Percentiles rank a stretch among this genome's conserved stretches.
These are phyloP conservation scores for Ilex aquifolium DNA, from an alignment of 257 asterid species.

Conservation along the genomic window DNA sequence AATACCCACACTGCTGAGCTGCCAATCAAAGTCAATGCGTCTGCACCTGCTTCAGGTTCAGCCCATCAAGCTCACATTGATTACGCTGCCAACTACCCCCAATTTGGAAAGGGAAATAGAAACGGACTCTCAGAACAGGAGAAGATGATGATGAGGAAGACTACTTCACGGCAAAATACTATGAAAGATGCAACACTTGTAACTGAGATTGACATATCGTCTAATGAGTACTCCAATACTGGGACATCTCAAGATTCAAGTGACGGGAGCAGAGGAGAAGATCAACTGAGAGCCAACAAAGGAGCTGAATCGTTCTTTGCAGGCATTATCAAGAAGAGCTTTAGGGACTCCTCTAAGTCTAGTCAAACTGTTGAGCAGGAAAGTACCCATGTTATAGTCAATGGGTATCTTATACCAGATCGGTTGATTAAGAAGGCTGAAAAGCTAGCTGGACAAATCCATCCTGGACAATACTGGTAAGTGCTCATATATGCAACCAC, in stretches of 20 bases:
- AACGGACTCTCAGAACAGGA: constrained; percentile 45
- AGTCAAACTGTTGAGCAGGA: constrained; percentile 32
- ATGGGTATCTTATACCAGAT: constrained; percentile 59
- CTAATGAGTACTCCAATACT: constrained; percentile 65
- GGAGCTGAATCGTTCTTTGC: constrained; percentile 44
- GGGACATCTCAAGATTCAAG: constrained; percentile 75
- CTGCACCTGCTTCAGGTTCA: constrained; percentile 48
- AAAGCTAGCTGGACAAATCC: constrained; percentile 68
- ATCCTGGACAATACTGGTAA: constrained; percentile 90
- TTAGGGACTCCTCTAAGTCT: constrained; percentile 33
- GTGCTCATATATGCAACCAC: constrained; percentile 4
- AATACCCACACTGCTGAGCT: constrained; percentile 24
- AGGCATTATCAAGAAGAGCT: constrained; percentile 45
- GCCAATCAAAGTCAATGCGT: constrained; percentile 28
- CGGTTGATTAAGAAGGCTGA: constrained; percentile 67
- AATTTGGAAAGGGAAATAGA: constrained; percentile 36
- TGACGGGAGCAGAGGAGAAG: constrained; percentile 44
- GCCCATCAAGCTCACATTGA: constrained; percentile 68
- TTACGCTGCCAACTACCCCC: constrained; percentile 44
- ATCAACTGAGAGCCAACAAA: constrained; percentile 33
- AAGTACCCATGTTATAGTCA: constrained; percentile 50
- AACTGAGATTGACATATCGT: constrained; percentile 75
- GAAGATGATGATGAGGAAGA: constrained; percentile 26
- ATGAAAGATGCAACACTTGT: constrained; percentile 43
- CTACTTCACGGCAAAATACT: constrained; percentile 21